phyloP scores from a whole-genome alignment of 768 basidiomycete species.

The Russula sp. region DNA sequence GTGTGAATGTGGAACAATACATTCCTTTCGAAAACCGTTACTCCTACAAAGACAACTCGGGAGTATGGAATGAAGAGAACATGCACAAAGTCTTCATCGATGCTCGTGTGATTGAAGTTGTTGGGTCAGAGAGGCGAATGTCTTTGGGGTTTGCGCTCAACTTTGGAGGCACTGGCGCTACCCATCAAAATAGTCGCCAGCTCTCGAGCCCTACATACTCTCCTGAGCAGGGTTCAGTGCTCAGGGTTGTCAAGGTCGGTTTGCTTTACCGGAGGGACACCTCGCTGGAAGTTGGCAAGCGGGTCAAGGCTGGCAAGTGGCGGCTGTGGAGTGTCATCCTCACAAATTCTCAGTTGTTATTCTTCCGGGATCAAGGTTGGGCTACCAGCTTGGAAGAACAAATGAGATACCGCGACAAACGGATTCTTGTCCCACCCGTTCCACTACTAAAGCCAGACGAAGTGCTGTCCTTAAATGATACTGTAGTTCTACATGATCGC shows the following conservation, averaged over 20 bases:
- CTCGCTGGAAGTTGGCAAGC: constrained; percentile 69
- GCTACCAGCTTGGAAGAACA: constrained; percentile 47
- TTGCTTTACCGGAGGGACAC: constrained; percentile 82
- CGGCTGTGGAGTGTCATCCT: constrained; percentile 78
- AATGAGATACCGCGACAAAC: constrained; percentile 39
- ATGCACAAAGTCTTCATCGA: constrained; percentile 62
- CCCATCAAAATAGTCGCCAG: constrained; percentile 32
- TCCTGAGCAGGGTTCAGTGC: constrained; percentile 41
- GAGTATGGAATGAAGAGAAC: constrained; percentile 65
- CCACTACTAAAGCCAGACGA: constrained; percentile 77
- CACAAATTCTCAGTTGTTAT: constrained; percentile 85
- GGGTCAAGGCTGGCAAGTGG: constrained; percentile 81
- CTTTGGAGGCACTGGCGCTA: constrained; percentile 38
- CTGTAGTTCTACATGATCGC: constrained; percentile 76
- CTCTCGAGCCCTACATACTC: constrained; percentile 34
- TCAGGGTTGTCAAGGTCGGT: constrained; percentile 81
- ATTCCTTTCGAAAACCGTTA: constrained; percentile 65
- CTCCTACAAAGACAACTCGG: constrained; percentile 60
- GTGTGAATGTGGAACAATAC: constrained; percentile 57
- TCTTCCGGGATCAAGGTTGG: constrained; percentile 76
- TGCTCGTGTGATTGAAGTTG: constrained; percentile 58
- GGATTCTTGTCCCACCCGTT: constrained; percentile 41
- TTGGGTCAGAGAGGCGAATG: constrained; percentile 39
- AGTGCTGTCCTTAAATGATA: constrained; percentile 69
- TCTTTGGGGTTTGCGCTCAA: constrained; percentile 44